phyloP scores from a whole-genome alignment of 495 filamentous ascomycete genomes.

The Hypoxylon fragiforme region DNA sequence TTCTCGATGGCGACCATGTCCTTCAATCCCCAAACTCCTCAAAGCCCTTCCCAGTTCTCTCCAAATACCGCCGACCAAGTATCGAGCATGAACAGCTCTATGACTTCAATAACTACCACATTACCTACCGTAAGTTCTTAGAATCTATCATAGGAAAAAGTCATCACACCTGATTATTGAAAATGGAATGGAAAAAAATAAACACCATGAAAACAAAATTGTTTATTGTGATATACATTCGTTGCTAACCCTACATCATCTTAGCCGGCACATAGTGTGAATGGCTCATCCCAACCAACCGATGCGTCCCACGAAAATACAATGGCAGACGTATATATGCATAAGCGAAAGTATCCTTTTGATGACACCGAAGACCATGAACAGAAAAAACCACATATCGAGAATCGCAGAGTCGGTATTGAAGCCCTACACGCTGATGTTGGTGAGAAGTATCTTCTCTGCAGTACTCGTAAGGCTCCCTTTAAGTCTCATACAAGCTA shows the following conservation, averaged over 20 bases:
- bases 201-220: background rate
- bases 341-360: constrained; percentile 58
- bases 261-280: constrained; percentile 59
- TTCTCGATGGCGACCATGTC: constrained; percentile 51
- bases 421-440: constrained; percentile 59
- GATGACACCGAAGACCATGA: constrained; percentile 53
- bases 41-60: constrained; percentile 60
- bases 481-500: constrained; percentile 37
- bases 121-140: constrained; percentile 45
- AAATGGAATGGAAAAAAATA: background rate
- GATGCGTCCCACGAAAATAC: constrained; percentile 47
- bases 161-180: background rate
- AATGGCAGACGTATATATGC: constrained; percentile 48
- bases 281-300: constrained; percentile 48
- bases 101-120: constrained; percentile 47
- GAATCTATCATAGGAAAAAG: background rate
- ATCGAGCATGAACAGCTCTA: constrained; percentile 50
- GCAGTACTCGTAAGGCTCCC: constrained; percentile 64
- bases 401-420: constrained; percentile 57
- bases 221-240: background rate
- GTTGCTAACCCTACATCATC: constrained; percentile 11
- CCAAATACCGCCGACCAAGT: constrained; percentile 49
- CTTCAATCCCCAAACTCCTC: constrained; percentile 62
- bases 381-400: constrained; percentile 59
- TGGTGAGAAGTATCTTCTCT: constrained; percentile 61